Base-by-base conservation (phyloP, 768 basidiomycete species). In the Psilocybe sp. region DNA sequence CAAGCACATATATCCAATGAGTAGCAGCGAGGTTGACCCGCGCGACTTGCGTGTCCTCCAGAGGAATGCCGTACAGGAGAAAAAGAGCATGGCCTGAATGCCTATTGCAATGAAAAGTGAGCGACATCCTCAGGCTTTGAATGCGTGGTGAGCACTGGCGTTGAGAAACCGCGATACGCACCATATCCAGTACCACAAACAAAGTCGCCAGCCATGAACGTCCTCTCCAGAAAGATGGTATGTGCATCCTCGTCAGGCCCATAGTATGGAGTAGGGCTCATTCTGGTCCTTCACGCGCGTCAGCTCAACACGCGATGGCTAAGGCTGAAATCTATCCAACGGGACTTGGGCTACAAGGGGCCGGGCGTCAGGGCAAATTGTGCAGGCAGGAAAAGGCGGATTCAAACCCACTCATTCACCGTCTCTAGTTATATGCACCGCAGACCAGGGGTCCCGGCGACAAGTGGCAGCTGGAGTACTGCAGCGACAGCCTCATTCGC, bases 161-260 rank as follows among this genome's bases (percentile, higher is more conserved):
- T 28, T 7, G 7, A 28, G 23, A 28, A 28, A 28, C 23, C 23
- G 23, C 23, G 15, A 19, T 7, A 43, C 62, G 45, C 50, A 69
- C 74, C 76, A 56, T 73, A 76, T 6, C 72, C 76, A 1, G 68
- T 47, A 4, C 75, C 76, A 16, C 54, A 56, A 1, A 78, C 50
- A 37, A 74, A 67, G 49, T 74, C 74, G 33, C 71, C 75, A 5
- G 72, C 73, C 4, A 76, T 39, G 60, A 75, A 72, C 11, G 64
- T 70, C 31, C 70, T 60, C 50, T 77, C 74, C 1, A 73, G 54
- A 39, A 67, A 60, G 38, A 74, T 70, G 3, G 67, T 65, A 28
- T 50, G 28, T 3, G 63, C 52, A 11, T 62, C 52, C 50, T 70
- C 73, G 47, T 70, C 59, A 1, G 71, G 72, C 5, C 64, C 62